Conservation (phyloP, 192 early-diverging fungal genomes). For the Podila horticola region DNA sequence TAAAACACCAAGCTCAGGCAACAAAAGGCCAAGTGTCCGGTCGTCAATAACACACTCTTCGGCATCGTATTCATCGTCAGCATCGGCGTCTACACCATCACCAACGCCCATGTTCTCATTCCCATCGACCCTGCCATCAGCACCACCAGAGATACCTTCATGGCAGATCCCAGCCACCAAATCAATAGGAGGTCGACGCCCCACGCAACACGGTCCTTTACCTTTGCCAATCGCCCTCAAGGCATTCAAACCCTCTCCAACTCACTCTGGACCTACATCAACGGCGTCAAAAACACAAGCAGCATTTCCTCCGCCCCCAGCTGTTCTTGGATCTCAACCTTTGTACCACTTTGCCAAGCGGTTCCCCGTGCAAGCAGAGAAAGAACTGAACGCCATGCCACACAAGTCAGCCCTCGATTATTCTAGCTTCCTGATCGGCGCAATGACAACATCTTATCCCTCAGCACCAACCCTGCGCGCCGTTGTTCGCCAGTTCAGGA, state of each 20-base stretch:
- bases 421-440: constrained; percentile 44
- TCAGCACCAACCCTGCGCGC: constrained; percentile 34
- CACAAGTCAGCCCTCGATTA: constrained; percentile 41
- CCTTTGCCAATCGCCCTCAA: constrained; percentile 36
- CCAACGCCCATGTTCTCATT: background rate
- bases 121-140: background rate
- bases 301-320: constrained; percentile 24
- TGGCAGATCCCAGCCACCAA: background rate
- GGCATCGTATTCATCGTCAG: background rate
- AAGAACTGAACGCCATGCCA: constrained; percentile 27
- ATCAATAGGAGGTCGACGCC: background rate
- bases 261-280: background rate
- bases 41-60: background rate
- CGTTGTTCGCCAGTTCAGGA: constrained; percentile 44
- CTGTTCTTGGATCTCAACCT: constrained; percentile 43
- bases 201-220: constrained; percentile 9
- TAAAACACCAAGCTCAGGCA: background rate
- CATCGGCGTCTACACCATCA: background rate
- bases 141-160: background rate
- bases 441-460: constrained; percentile 34
- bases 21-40: background rate
- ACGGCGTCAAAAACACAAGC: constrained; percentile 1
- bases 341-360: constrained; percentile 35
- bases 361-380: constrained; percentile 41
- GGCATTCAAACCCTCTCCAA: background rate